phyloP scores from a whole-genome alignment of 208 protist genomes.

The Crithidia brevicula region DNA sequence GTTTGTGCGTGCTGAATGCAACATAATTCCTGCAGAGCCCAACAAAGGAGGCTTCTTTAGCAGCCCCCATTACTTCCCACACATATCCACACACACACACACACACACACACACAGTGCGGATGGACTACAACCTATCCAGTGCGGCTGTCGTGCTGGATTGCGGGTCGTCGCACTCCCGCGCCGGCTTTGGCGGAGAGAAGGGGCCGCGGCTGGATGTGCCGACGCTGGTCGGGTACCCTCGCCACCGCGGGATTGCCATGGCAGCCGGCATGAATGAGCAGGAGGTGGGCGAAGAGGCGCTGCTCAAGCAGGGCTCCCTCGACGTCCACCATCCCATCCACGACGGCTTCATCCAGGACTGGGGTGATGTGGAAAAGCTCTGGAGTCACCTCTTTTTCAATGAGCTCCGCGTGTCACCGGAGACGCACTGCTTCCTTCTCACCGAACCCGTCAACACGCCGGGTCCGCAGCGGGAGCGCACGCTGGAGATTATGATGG shows the following conservation, averaged over 20 bases:
- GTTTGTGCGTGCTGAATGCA: not conserved
- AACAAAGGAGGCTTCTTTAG: too few species aligned
- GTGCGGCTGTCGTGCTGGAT: conserved; percentile 73
- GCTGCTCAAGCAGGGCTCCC: conserved; percentile 82
- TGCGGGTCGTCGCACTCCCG: conserved; percentile 79
- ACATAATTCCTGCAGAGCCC: not conserved
- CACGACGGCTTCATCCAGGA: conserved; percentile 79
- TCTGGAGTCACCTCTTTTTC: conserved; percentile 94
- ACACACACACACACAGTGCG: not conserved
- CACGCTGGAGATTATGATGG: conserved; percentile 94
- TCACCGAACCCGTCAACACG: conserved; percentile 88
- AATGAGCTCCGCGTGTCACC: conserved; percentile 88
- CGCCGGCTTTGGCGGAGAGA: conserved; percentile 88
- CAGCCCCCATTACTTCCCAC: too few species aligned
- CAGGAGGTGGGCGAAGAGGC: conserved; percentile 89
- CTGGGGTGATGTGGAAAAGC: conserved; percentile 93
- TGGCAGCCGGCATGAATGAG: conserved; percentile 92
- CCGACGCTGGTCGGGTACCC: conserved; percentile 91
- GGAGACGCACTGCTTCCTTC: conserved; percentile 91
- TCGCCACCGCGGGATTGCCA: conserved; percentile 89
- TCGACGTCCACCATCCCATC: conserved; percentile 74
- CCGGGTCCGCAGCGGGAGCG: conserved; percentile 84
- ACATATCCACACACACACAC: conserved; percentile 5
- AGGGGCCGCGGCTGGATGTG: conserved; percentile 82
- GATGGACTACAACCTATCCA: conserved; percentile 34